Evolutionary conservation across 768 basidiomycete species (phyloP).

Genomic region (Boletus sp.): DNA sequence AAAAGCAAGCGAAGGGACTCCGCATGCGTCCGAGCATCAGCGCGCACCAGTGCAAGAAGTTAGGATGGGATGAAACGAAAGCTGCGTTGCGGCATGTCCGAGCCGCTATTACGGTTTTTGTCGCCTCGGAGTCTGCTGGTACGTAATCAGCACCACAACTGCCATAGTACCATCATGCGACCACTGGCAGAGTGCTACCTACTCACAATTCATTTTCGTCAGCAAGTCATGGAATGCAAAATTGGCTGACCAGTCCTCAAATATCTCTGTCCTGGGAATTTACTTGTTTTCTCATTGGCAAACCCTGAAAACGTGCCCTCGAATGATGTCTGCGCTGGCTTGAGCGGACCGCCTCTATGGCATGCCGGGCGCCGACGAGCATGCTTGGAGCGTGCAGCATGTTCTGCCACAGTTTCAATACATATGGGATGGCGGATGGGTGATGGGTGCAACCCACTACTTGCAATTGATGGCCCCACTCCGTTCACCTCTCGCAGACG

Average conservation of each 20-base stretch:
- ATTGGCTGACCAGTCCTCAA: neutral
- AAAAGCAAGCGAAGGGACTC: no score
- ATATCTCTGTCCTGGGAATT: neutral
- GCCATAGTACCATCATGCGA: neutral
- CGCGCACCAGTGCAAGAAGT: no score
- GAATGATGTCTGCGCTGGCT: neutral
- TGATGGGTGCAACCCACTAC: neutral
- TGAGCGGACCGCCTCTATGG: neutral
- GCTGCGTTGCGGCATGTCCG: no score
- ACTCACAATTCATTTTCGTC: no score
- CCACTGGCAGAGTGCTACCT: no score
- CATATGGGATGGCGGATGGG: neutral
- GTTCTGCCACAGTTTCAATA: neutral
- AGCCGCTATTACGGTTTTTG: no score
- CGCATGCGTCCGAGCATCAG: no score
- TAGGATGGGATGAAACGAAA: no score
- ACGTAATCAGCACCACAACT: no score
- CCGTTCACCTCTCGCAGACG: slow-evolving; percentile 1
- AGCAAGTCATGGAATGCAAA: neutral
- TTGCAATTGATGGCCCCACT: slow-evolving; percentile 13
- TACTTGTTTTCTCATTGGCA: neutral
- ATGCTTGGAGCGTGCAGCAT: neutral
- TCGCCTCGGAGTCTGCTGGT: no score
- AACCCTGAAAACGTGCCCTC: slow-evolving; percentile 2
- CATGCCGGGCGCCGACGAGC: no score